Percentiles rank a stretch among this genome's conserved stretches.
phyloP scores from a whole-genome alignment of 257 asterid species.

The Ligustrum vulgare region DNA sequence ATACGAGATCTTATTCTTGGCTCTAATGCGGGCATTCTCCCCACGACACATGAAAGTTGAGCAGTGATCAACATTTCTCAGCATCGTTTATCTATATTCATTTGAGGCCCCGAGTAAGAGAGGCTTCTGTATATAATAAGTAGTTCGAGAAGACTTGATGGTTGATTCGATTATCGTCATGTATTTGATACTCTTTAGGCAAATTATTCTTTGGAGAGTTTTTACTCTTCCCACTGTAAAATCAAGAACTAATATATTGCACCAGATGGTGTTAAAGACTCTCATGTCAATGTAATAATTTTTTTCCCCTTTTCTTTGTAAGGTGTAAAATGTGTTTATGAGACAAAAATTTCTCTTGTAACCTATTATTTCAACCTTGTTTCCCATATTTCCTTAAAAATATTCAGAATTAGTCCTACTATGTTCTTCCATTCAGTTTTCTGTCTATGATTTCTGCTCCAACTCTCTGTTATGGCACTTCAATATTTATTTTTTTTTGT shows the following conservation, averaged over 20 bases:
- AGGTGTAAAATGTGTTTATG: conserved; percentile 37
- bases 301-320: conserved; percentile 23
- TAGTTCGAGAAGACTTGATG: conserved; percentile 22
- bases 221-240: conserved; percentile 22
- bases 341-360: conserved; percentile 31
- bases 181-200: conserved; percentile 19
- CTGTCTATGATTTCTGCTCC: conserved; percentile 10
- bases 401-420: conserved; percentile 33
- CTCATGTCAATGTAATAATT: conserved; percentile 39
- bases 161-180: conserved; percentile 9
- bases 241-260: conserved; percentile 29
- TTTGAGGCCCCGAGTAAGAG: conserved; percentile 83
- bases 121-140: conserved; percentile 80
- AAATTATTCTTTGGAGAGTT: conserved; percentile 33
- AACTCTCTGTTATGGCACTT: background rate
- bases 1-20: conserved; percentile 4
- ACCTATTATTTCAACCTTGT: background rate
- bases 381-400: conserved; percentile 13
- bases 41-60: conserved; percentile 68
- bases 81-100: conserved; percentile 42
- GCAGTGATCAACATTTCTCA: conserved; percentile 40
- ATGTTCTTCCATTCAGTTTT: background rate
- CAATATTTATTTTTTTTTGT: too few relatives aligned
- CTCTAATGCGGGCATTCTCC: conserved; percentile 49
- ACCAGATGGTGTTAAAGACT: conserved; percentile 20